A percentile compares a stretch with the other conserved stretches of the same genome.
Conservation (phyloP, 345 rosid genomes). For the Mallotus nudiflorus region DNA sequence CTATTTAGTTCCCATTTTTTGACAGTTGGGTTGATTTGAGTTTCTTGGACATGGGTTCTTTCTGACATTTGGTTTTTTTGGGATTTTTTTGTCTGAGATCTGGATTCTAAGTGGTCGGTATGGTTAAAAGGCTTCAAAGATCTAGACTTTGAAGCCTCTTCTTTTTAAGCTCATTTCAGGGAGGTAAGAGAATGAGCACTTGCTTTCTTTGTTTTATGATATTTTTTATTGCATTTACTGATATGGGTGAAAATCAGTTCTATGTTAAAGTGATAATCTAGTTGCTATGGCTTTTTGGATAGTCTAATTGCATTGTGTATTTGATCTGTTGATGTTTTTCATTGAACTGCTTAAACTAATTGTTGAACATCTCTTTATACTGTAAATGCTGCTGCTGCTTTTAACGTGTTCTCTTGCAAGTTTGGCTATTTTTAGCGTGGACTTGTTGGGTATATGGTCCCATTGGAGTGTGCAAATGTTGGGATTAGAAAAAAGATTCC, state of each 20-base stretch:
- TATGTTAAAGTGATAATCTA: not conserved
- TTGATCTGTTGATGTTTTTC: conserved; percentile 34
- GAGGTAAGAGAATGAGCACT: conserved; percentile 33
- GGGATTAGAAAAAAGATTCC: not conserved
- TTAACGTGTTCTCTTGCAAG: not conserved
- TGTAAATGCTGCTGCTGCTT: not conserved
- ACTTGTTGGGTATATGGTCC: not conserved
- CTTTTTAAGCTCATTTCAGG: conserved; percentile 18
- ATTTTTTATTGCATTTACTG: conserved; percentile 10
- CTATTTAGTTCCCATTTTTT: conserved; percentile 32
- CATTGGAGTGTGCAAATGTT: not conserved
- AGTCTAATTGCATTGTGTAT: conserved; percentile 2
- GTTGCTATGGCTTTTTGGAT: conserved; percentile 5
- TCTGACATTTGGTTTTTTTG: conserved; percentile 8
- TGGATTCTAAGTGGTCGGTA: conserved; percentile 24
- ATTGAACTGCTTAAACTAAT: conserved; percentile 11
- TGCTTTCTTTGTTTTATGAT: not conserved
- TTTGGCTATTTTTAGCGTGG: not conserved
- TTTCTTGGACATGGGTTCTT: conserved; percentile 14
- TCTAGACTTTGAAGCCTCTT: conserved; percentile 41
- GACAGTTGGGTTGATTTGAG: conserved; percentile 30
- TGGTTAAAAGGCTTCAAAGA: conserved; percentile 39
- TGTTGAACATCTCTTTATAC: not conserved
- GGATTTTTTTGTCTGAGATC: conserved; percentile 45
- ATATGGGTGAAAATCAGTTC: not conserved